A percentile compares a stretch with the other conserved stretches of the same genome.
Conservation (phyloP, 1,139 yeast genomes). For the Tardiomyces digboiensis region DNA sequence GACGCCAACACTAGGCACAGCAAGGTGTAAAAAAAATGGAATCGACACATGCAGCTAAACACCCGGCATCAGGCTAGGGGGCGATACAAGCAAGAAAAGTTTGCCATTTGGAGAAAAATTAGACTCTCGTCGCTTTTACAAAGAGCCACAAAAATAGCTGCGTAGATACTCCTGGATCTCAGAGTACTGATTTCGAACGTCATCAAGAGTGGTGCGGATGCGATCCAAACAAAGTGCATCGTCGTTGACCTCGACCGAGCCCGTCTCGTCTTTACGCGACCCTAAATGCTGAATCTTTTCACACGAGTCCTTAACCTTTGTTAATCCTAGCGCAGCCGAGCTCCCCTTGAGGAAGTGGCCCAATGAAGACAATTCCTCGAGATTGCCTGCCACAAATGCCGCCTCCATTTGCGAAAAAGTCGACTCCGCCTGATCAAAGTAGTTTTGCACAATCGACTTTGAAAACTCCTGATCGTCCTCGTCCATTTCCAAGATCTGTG, state of each 20-base stretch:
- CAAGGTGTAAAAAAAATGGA: too few relatives aligned
- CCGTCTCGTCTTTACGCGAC: slow-evolving; percentile 33
- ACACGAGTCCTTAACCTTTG: slow-evolving; percentile 74
- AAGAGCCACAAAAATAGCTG: slow-evolving; percentile 18
- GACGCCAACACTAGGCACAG: too few relatives aligned
- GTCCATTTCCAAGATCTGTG: slow-evolving; percentile 89
- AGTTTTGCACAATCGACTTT: slow-evolving; percentile 63
- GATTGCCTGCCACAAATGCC: slow-evolving; percentile 38
- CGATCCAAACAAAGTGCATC: slow-evolving; percentile 18
- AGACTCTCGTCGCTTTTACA: slow-evolving; percentile 4
- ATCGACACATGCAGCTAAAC: too few relatives aligned
- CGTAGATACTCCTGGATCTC: slow-evolving; percentile 26
- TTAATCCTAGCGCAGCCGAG: slow-evolving; percentile 88
- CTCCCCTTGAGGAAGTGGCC: slow-evolving; percentile 96
- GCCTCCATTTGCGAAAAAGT: slow-evolving; percentile 67
- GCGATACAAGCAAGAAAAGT: too few relatives aligned
- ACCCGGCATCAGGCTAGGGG: too few relatives aligned
- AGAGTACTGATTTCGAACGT: slow-evolving; percentile 26
- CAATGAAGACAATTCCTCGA: slow-evolving; percentile 55
- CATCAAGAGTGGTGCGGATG: slow-evolving; percentile 16
- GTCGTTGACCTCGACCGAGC: slow-evolving; percentile 22
- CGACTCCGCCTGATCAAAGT: slow-evolving; percentile 79
- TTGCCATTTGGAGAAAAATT: too few relatives aligned
- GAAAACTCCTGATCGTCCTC: slow-evolving; percentile 82
- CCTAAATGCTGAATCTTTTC: slow-evolving; percentile 93